These are phyloP conservation scores for Nicotiana undulata DNA, from an alignment of 257 asterid genomes.

Conservation along the genomic window DNA sequence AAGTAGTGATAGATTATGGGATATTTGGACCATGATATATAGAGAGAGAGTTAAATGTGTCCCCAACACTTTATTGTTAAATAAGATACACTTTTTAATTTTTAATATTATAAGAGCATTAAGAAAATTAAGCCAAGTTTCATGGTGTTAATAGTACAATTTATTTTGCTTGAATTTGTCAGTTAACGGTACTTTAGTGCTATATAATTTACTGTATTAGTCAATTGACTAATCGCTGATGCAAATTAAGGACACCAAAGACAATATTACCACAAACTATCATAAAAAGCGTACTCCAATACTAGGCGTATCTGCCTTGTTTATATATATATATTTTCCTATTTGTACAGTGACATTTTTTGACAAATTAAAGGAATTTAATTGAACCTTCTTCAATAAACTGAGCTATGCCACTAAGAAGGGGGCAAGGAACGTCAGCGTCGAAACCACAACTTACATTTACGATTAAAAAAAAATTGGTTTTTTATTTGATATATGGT, in stretches of 20 bases:
- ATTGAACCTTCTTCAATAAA: background rate
- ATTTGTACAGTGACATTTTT: background rate
- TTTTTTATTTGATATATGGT: too few relatives aligned
- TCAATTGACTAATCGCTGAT: background rate
- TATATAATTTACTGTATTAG: background rate
- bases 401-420: background rate
- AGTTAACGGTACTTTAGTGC: background rate
- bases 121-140: background rate
- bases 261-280: too few relatives aligned
- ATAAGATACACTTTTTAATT: background rate
- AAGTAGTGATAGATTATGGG: constrained; percentile 28
- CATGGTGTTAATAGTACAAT: background rate
- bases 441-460: background rate
- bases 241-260: background rate
- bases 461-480: too few relatives aligned
- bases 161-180: background rate
- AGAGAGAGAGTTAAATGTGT: background rate
- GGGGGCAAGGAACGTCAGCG: background rate
- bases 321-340: background rate
- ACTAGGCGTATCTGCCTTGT: too few relatives aligned
- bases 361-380: background rate
- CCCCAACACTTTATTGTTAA: background rate
- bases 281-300: too few relatives aligned
- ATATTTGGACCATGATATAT: background rate
- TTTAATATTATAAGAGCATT: background rate